These are phyloP conservation scores for Dendrothele bispora DNA, from an alignment of 768 basidiomycete genomes.

Conservation along the genomic window DNA sequence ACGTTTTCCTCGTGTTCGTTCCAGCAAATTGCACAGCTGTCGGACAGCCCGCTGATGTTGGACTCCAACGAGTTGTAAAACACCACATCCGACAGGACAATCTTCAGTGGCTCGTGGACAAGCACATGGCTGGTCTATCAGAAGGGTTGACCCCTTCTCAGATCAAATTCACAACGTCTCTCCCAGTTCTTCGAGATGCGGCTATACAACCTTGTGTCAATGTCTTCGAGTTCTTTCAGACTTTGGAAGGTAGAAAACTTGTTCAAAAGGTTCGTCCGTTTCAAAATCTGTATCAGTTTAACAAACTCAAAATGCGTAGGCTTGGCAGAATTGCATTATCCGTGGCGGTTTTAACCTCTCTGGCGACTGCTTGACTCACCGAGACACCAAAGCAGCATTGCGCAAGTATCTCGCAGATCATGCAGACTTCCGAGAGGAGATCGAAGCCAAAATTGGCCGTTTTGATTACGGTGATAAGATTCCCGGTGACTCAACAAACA, in stretches of 20 bases:
- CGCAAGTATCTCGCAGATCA: too few species aligned
- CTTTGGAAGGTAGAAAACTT: slow-evolving; percentile 11
- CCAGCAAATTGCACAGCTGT: slow-evolving; percentile 24
- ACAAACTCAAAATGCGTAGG: too few species aligned
- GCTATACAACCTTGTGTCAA: slow-evolving; percentile 13
- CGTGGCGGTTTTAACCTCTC: too few species aligned
- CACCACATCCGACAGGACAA: slow-evolving; percentile 17
- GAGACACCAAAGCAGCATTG: too few species aligned
- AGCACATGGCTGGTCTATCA: slow-evolving; percentile 12
- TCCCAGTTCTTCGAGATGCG: slow-evolving; percentile 19
- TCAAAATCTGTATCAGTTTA: too few species aligned
- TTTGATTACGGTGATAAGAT: too few species aligned
- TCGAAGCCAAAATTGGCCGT: too few species aligned
- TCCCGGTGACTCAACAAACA: too few species aligned
- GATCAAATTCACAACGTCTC: slow-evolving; percentile 16
- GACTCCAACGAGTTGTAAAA: slow-evolving; percentile 26
- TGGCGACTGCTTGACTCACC: too few species aligned
- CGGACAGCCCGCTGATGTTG: slow-evolving; percentile 29
- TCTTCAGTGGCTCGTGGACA: slow-evolving; percentile 14
- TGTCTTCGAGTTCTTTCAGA: slow-evolving; percentile 15
- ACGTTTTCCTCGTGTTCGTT: slow-evolving; percentile 21
- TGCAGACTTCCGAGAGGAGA: too few species aligned
- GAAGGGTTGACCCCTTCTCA: slow-evolving; percentile 15
- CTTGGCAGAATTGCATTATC: too few species aligned
- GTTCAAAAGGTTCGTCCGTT: slow-evolving; percentile 18